phyloP scores from a whole-genome alignment of 352 stramenopile genomes.

The Globisporangium echinulatum region DNA sequence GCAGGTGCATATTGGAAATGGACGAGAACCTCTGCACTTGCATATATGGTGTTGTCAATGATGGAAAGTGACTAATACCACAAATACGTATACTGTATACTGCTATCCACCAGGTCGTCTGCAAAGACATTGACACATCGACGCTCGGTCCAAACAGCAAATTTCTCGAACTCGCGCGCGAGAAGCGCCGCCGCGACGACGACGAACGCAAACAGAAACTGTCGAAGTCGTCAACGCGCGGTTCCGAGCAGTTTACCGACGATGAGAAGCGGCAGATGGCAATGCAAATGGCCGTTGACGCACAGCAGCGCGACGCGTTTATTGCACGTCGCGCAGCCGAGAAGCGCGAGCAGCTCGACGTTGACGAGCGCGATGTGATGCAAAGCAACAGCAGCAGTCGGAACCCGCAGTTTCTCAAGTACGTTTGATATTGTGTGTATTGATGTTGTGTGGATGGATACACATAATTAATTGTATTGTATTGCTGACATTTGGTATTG shows the following conservation, averaged over 20 bases:
- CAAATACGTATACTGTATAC: neutral
- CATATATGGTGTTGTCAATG: no score
- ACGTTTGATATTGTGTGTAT: constrained; percentile 14
- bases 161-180: constrained; percentile 62
- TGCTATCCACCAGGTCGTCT: constrained; percentile 31
- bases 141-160: constrained; percentile 77
- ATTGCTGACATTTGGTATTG: neutral
- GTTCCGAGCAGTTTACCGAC: constrained; percentile 22
- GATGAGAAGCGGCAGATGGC: constrained; percentile 63
- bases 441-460: neutral
- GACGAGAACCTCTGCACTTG: no score
- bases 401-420: constrained; percentile 80
- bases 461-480: neutral
- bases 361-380: constrained; percentile 36
- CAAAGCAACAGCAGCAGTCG: constrained; percentile 5
- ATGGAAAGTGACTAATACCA: no score
- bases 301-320: constrained; percentile 56
- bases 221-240: constrained; percentile 25
- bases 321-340: constrained; percentile 36
- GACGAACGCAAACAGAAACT: constrained; percentile 64
- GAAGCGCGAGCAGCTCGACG: constrained; percentile 55
- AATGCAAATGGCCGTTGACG: constrained; percentile 71
- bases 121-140: constrained; percentile 65
- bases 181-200: constrained; percentile 61
- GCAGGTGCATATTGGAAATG: no score